Base-by-base conservation (phyloP, 2,329 filamentous ascomycete species). In the Colletotrichum sublineola region DNA sequence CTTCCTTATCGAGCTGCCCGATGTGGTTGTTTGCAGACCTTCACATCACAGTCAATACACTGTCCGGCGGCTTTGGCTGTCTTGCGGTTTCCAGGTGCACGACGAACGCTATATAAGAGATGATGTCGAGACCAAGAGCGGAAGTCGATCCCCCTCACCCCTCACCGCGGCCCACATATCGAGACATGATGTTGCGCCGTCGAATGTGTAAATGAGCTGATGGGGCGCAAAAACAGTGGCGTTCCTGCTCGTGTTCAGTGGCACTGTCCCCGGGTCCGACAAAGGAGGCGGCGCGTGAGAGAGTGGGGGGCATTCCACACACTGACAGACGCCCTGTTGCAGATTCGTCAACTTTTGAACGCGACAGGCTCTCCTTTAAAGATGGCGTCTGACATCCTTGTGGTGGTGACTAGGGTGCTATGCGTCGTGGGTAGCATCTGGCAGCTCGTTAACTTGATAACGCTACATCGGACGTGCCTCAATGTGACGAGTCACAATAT, bases 281-380 rank as follows among this genome's bases (percentile, higher is more conserved):
- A 4, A 60, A 44, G 29, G 9, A 52, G 52, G 29, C 14, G 52
- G 20, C 33, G 20, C 33, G 24, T 31, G 44, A 46, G 46, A 55
- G 46, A 55, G 69, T 64, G 65, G 69, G 69, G 69, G 65, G 58
- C 53, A 63, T 55, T 63, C 65, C 60, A 60, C 44, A 31, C 66
- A 61, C 29, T 60, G 44, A 55, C 4, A 53, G 44, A 31, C 14
- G 24, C 48, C 50, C 38, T 36, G 24, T 57, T 53, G 68, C 48
- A 68, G 52, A 58, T 36, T 56, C 31, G 53, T 61, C 48, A 18
- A 36, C 29, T 29, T 31, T 31, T 64, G 69, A 60, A 64, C 46
- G 65, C 66, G 58, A 38, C 52, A 63, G 57, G 64, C 57, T 63
- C 60, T 68, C 58, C 57, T 50, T 38, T 52, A 36, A 63, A 44